Evolutionary conservation across 768 basidiomycete genomes (phyloP).

Genomic region (Pulveroboletus sp.): DNA sequence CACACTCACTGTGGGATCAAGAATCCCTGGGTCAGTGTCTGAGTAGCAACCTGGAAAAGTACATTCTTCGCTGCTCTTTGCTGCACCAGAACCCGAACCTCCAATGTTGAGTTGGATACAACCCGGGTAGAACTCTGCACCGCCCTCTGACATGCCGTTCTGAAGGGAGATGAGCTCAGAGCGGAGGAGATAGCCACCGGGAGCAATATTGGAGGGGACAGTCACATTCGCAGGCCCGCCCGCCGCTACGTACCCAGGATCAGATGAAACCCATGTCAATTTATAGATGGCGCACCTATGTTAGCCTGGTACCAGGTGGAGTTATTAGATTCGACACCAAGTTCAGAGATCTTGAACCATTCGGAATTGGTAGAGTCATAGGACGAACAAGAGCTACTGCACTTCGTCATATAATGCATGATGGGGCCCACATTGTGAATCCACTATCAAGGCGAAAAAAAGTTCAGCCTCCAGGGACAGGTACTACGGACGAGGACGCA

Average conservation of each 20-base stretch:
- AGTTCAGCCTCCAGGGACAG: neutral
- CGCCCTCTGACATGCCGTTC: slow-evolving; percentile 47
- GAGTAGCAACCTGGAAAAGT: slow-evolving; percentile 67
- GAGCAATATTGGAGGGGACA: slow-evolving; percentile 48
- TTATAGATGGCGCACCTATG: slow-evolving; percentile 40
- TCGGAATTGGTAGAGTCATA: slow-evolving; percentile 55
- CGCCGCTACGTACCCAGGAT: slow-evolving; percentile 23
- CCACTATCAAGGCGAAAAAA: slow-evolving; percentile 40
- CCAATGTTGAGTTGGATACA: slow-evolving; percentile 30
- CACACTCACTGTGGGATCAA: slow-evolving; percentile 40
- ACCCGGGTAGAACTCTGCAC: slow-evolving; percentile 43
- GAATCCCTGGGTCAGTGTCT: slow-evolving; percentile 67
- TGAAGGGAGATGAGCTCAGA: slow-evolving; percentile 80
- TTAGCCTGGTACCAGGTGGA: slow-evolving; percentile 47
- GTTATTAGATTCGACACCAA: slow-evolving; percentile 36
- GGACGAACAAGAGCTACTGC: slow-evolving; percentile 51
- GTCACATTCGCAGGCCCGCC: slow-evolving; percentile 39
- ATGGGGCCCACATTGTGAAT: slow-evolving; percentile 61
- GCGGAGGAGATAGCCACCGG: slow-evolving; percentile 72
- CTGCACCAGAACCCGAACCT: slow-evolving; percentile 21
- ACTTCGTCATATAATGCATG: slow-evolving; percentile 70
- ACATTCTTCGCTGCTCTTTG: slow-evolving; percentile 39
- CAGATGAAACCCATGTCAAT: neutral
- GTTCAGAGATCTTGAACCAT: slow-evolving; percentile 72
- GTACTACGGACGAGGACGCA: slow-evolving; percentile 13